phyloP scores from a whole-genome alignment of 805 yeast genomes.

The Tetrapisispora taiwanensis region DNA sequence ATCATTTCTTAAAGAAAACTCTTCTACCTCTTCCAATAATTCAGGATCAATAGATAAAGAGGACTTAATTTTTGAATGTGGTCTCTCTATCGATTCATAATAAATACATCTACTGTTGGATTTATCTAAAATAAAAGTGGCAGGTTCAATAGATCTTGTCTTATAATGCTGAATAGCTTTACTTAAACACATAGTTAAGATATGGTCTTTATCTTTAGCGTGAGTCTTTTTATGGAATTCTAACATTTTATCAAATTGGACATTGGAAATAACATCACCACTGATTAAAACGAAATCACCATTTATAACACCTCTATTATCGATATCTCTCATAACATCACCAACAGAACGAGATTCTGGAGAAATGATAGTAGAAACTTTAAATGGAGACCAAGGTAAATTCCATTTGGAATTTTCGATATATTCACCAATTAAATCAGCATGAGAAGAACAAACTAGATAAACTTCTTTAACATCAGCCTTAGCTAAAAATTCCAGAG shows the following conservation, averaged over 20 bases:
- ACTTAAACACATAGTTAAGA: slow-evolving; percentile 86
- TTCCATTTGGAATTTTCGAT: slow-evolving; percentile 68
- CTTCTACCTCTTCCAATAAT: slow-evolving; percentile 60
- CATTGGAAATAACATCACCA: slow-evolving; percentile 92
- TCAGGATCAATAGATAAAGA: slow-evolving; percentile 72
- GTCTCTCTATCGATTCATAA: slow-evolving; percentile 65
- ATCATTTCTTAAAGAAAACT: slow-evolving; percentile 78
- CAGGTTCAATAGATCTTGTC: slow-evolving; percentile 76
- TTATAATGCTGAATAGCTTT: slow-evolving; percentile 79
- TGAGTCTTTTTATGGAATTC: slow-evolving; percentile 64
- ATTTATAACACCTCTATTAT: slow-evolving; percentile 76
- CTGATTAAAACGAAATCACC: slow-evolving; percentile 85
- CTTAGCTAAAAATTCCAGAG: slow-evolving; percentile 84
- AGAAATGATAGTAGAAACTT: slow-evolving; percentile 66
- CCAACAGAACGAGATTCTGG: slow-evolving; percentile 88
- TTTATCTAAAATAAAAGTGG: slow-evolving; percentile 73
- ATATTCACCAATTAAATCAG: slow-evolving; percentile 76
- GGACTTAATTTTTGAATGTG: slow-evolving; percentile 36
- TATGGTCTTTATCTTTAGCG: slow-evolving; percentile 74
- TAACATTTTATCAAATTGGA: slow-evolving; percentile 66
- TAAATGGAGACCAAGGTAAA: slow-evolving; percentile 65
- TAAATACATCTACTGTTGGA: slow-evolving; percentile 67
- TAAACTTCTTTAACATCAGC: slow-evolving; percentile 87
- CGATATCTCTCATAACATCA: slow-evolving; percentile 94
- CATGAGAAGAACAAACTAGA: slow-evolving; percentile 82